A percentile compares a stretch with the other conserved stretches of the same genome.
These are phyloP conservation scores for Eragrostis tef DNA, from an alignment of 202 grass and related monocot species.

Conservation along the genomic window DNA sequence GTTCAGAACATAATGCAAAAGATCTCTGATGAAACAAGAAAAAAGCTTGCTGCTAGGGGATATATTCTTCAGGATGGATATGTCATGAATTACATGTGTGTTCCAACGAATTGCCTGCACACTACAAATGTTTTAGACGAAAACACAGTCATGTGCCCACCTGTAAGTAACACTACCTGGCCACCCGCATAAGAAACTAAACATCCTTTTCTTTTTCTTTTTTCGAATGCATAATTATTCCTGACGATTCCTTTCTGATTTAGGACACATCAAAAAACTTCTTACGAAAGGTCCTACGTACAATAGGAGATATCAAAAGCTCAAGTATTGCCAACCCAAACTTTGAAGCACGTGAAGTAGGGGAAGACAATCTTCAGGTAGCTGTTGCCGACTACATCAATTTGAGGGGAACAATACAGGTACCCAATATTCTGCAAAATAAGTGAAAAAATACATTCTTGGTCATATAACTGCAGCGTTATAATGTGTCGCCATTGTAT, in stretches of 20 bases:
- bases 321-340: constrained; percentile 64
- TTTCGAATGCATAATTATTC: neutral
- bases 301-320: constrained; percentile 62
- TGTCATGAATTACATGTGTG: constrained; percentile 65
- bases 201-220: neutral
- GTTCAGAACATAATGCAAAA: constrained; percentile 65
- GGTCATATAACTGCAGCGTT: constrained; percentile 15
- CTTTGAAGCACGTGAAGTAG: constrained; percentile 62
- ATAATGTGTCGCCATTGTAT: neutral
- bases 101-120: constrained; percentile 76
- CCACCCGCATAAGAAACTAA: neutral
- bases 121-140: constrained; percentile 65
- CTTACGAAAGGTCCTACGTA: constrained; percentile 62
- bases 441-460: neutral
- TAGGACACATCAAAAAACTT: constrained; percentile 67
- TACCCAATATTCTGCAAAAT: constrained; percentile 43
- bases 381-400: constrained; percentile 66
- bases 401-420: constrained; percentile 66
- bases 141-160: constrained; percentile 51
- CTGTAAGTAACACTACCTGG: constrained; percentile 49
- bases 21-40: constrained; percentile 64
- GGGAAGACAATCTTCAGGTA: constrained; percentile 64
- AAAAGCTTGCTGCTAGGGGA: constrained; percentile 59
- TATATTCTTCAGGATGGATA: constrained; percentile 72
- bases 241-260: constrained; percentile 16